Evolutionary conservation across 371 early-diverging fungal species (phyloP), one percentile per base, ranked within the genome.

Genomic region (Syncephalastrum racemosum): DNA sequence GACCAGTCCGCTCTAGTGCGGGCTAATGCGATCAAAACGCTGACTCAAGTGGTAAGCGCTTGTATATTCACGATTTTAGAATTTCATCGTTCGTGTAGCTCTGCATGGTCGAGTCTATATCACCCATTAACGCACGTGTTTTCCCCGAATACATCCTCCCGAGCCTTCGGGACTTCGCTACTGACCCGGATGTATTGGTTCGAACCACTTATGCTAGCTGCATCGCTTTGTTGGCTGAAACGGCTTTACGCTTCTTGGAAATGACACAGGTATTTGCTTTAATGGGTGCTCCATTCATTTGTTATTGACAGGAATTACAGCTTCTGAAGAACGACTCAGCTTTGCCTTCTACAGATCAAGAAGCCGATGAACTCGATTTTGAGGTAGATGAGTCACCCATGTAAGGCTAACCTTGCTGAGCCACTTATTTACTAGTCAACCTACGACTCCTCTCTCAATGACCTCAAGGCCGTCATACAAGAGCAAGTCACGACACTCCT

Each of bases 111-210:
- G 85, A 89, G 50, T 82, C 84, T 0, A 80, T 96, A 15, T 84
- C 90, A 10, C 85, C 91, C 1, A 87, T 88, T 50, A 94, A 96
- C 63, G 88, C 87, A 15, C 83, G 85, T 14, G 87, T 97, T 4
- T 96, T 95, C 55, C 90, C 90, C 15, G 95, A 95, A 60, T 95
- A 94, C 60, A 83, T 97, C 27, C 66, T 94, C 22, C 94, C 94
- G 4, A 80, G 81, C 16, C 64, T 96, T 23, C 79, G 82, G 25
- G 73, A 77, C 36, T 85, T 94, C 55, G 68, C 88, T 1, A 67
- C 69, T 0, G 95, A 95, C 61, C 66, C 79, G 0, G 90, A 92
- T 54, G 85, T 84, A 0, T 66, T 90, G n/a, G 94, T 94, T 1
- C 76, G 95, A 31, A 83, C 85, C 4, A 84, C 89, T 0, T 92